Evolutionary conservation across 2,329 filamentous ascomycete genomes (phyloP), one percentile per base, ranked within the genome.

Genomic region (Nothophaeocryptopus gaeumannii): DNA sequence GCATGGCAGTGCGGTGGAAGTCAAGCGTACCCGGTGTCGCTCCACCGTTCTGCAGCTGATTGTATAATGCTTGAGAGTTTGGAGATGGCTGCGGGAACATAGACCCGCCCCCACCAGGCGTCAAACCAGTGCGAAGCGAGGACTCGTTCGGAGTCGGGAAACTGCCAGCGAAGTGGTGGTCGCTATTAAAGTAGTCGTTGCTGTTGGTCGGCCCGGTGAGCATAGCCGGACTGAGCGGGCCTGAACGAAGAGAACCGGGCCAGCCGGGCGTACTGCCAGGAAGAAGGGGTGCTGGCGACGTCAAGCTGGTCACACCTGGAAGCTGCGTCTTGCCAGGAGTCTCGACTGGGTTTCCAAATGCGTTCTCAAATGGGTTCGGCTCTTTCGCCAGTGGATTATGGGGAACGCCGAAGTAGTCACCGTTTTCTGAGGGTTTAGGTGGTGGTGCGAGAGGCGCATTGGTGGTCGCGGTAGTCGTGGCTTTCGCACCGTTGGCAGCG

Each of bases 121-220:
- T 97, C 59, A 97, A 74, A 49, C 93, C 93, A 53, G 90, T 93
- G 53, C 93, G 81, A 45, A 97, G 75, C 2, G 89, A 95, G 7
- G 92, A 97, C 73, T 99, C 93, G 81, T 96, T 96, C 1, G 92
- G 92, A 3, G 93, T 97, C 4, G 90, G 89, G 66, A 96, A 96
- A 46, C 88, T 88, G 61, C 89, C 84, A 58, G 88, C 83, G 56
- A 95, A 86, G 45, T 84, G 85, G 63, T 95, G 89, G 60, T 82
- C 81, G 52, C 64, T 65, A 55, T 63, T 68, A 67, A 96, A 96
- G 73, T 96, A 97, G 67, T 96, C 90, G 68, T 81, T 86, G 47
- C 74, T 71, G 38, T 75, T 76, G 15, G 81, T 78, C 35, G 82
- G 93, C 16, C 90, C 93, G 39, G 90, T 89, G 48, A 99, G 84